Percentiles rank a stretch among this genome's conserved stretches.
These are phyloP conservation scores for Sporothrix inflata DNA, from an alignment of 2,329 filamentous ascomycete genomes.

Conservation along the genomic window DNA sequence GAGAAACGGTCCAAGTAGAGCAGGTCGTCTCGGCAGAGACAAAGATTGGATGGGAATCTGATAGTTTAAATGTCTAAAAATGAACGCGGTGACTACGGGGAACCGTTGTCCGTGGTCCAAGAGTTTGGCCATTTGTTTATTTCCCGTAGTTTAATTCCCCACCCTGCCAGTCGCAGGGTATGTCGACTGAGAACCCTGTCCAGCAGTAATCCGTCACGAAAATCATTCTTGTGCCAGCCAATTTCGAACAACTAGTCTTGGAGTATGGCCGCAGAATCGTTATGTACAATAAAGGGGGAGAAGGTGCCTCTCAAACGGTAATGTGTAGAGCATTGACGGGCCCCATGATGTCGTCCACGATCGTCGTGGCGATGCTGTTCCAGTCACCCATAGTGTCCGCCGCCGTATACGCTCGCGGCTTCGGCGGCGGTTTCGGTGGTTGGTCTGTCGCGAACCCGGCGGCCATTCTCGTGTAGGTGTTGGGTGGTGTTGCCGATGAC, in stretches of 20 bases:
- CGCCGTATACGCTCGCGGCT: not conserved
- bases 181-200: conserved; percentile 7
- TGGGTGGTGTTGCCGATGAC: not conserved
- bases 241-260: not conserved
- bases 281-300: not conserved
- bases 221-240: not conserved
- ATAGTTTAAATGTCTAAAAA: not conserved
- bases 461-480: not conserved
- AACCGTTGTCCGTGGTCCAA: not conserved
- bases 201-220: conserved; percentile 2
- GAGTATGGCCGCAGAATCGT: not conserved
- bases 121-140: not conserved
- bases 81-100: not conserved
- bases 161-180: not conserved
- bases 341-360: conserved; percentile 29
- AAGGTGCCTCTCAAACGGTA: not conserved
- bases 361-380: conserved; percentile 30
- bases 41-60: not conserved
- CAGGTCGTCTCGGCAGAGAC: conserved; percentile 4
- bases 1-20: not conserved
- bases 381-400: conserved; percentile 22
- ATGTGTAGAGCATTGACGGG: conserved; percentile 12
- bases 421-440: conserved; percentile 17
- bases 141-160: not conserved
- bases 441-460: not conserved